phyloP scores from a whole-genome alignment of 805 yeast genomes.

The Kockiozyma suomiensis region DNA sequence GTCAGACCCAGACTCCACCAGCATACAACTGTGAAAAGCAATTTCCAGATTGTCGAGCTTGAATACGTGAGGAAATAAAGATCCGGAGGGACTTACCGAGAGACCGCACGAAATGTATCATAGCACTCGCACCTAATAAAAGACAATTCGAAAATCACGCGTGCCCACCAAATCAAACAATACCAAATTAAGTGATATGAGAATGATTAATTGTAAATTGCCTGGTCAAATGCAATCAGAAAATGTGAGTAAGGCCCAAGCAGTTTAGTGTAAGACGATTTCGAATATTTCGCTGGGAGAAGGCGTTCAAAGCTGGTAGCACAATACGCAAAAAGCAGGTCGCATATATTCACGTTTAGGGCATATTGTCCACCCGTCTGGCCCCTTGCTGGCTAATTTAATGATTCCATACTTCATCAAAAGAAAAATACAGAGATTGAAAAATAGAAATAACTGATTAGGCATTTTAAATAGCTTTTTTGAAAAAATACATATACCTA shows the following conservation, averaged over 20 bases:
- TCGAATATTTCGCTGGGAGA: constrained; percentile 11
- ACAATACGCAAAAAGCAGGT: neutral
- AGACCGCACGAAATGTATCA: constrained; percentile 6
- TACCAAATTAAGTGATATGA: neutral
- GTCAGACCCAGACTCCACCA: too few species aligned
- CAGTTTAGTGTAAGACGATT: neutral
- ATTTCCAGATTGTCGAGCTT: neutral
- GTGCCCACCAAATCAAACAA: neutral
- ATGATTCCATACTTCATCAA: too few species aligned
- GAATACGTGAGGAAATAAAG: neutral
- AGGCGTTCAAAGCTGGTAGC: neutral
- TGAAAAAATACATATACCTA: neutral
- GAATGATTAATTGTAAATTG: neutral
- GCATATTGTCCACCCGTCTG: neutral
- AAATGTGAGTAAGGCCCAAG: neutral
- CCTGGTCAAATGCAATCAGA: neutral
- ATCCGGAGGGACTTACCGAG: constrained; percentile 4
- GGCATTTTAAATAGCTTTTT: neutral
- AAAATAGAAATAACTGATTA: neutral
- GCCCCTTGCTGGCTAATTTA: neutral
- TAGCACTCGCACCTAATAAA: constrained; percentile 4
- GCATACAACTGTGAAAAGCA: neutral
- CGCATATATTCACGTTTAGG: neutral
- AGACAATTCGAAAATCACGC: neutral
- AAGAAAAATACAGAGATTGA: too few species aligned